These are phyloP conservation scores for Trichoderma semiorbis DNA, from an alignment of 2,329 filamentous ascomycete species.

Conservation along the genomic window DNA sequence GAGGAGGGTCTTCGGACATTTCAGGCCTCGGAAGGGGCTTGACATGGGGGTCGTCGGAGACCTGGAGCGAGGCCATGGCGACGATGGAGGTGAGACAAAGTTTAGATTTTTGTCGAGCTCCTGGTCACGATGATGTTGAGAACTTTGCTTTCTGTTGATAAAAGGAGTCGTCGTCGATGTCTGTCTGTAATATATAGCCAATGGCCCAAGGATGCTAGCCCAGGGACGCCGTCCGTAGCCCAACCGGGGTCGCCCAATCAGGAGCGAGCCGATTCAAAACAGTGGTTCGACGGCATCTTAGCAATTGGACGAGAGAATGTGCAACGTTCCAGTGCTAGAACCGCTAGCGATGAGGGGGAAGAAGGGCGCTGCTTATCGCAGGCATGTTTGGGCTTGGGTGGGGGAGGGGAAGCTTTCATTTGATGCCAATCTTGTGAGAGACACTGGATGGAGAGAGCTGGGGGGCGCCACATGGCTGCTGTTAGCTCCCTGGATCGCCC, in stretches of 20 bases:
- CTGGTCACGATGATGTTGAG: neutral
- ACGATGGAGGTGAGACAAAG: neutral
- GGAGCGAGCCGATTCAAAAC: neutral
- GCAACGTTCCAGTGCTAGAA: conserved; percentile 31
- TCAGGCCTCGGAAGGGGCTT: conserved; percentile 40
- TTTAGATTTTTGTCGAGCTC: neutral
- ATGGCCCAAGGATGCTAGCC: neutral
- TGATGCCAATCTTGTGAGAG: neutral
- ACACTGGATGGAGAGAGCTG: neutral
- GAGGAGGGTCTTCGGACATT: conserved; percentile 51
- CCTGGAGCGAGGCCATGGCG: conserved; percentile 26
- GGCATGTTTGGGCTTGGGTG: neutral
- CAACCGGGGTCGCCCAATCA: neutral
- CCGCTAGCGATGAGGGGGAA: conserved; percentile 16
- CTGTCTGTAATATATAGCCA: neutral
- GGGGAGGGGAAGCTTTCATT: neutral
- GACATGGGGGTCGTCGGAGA: neutral
- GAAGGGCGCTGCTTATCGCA: neutral
- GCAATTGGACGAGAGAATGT: conserved; percentile 11
- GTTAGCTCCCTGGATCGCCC: neutral
- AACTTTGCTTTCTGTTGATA: neutral
- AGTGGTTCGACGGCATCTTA: neutral
- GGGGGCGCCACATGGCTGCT: neutral
- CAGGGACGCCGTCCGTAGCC: neutral
- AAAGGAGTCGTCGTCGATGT: neutral